A percentile compares a stretch with the other conserved stretches of the same genome.
These are phyloP conservation scores for Letharia lupina DNA, from an alignment of 495 filamentous ascomycete species.

Conservation along the genomic window DNA sequence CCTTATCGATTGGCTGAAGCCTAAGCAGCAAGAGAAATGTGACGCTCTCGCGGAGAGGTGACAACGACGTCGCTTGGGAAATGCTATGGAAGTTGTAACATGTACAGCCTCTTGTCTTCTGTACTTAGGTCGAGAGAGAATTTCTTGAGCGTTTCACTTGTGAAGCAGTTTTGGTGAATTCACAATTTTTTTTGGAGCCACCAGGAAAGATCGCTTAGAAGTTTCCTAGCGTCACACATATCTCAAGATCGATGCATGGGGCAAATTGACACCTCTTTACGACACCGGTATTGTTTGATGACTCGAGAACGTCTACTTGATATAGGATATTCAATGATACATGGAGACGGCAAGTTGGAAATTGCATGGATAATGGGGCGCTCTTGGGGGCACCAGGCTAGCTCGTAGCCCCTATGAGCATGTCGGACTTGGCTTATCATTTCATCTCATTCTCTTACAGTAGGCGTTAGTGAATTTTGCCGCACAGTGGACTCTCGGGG, in stretches of 20 bases:
- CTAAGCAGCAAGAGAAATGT: not conserved
- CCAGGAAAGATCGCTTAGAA: not conserved
- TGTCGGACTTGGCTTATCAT: no score
- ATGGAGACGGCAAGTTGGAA: not conserved
- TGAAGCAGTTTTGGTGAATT: not conserved
- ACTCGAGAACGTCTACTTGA: not conserved
- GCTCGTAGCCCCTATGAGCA: no score
- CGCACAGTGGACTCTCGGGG: no score
- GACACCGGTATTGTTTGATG: not conserved
- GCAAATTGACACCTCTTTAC: not conserved
- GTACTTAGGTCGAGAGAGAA: not conserved
- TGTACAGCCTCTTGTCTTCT: not conserved
- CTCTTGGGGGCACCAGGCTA: no score
- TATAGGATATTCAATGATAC: not conserved
- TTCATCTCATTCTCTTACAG: no score
- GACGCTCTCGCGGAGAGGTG: not conserved
- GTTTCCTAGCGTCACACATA: not conserved
- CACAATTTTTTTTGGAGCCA: not conserved
- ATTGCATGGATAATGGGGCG: no score
- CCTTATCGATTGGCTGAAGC: constrained; percentile 20
- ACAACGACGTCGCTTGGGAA: not conserved
- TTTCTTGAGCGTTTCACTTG: not conserved
- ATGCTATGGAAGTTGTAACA: not conserved
- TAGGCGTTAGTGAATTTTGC: no score
- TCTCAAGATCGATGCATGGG: not conserved